Evolutionary conservation across 1,284 basidiomycete species (phyloP), one percentile per base, ranked within the genome.

Genomic region (Ganoderma boninense): DNA sequence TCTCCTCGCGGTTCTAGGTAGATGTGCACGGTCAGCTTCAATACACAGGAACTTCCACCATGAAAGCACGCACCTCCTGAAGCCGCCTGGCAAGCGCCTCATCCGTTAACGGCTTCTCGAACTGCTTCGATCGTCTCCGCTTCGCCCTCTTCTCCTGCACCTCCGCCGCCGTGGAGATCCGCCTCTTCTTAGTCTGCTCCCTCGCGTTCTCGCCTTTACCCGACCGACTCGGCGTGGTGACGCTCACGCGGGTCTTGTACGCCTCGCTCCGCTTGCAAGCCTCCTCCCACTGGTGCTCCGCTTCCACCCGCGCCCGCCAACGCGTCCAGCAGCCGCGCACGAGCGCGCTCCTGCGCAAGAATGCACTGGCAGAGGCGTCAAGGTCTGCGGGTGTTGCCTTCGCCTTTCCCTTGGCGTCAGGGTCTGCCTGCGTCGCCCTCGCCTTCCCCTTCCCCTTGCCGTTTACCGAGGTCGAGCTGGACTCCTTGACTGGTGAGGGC

Each of bases 21-120:
- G 69, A 66, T 67, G 18, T 10, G 56, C 56, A 32, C n/a, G 18
- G 26, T 40, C 38, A 59, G 26, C 66, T 65, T 32, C 32, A 49
- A 40, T 49, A 32, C 16, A 32, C 32, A 32, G 5, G 32, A 32
- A 32, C 32, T 32, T 32, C 32, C 32, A 32, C 32, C 32, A 32
- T 1, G 69, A 59, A 68, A 66, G 61, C 67, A 59, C 67, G 77
- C 77, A 93, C 92, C 87, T 92, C 88, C 84, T 89, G 87, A 73
- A 94, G 86, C 62, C 90, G 84, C 77, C 79, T 84, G 8, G 86
- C 90, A 62, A 93, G 83, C 43, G 89, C 87, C 68, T 90, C 91
- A 70, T 94, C 92, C 29, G 86, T 89, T 68, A 85, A 78, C 16
- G 87, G 88, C 8, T 84, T 81, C 49, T 77, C 80, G 70, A 87